Evolutionary conservation across 257 asterid genomes (phyloP).

Genomic region (Scutellaria barbata): DNA sequence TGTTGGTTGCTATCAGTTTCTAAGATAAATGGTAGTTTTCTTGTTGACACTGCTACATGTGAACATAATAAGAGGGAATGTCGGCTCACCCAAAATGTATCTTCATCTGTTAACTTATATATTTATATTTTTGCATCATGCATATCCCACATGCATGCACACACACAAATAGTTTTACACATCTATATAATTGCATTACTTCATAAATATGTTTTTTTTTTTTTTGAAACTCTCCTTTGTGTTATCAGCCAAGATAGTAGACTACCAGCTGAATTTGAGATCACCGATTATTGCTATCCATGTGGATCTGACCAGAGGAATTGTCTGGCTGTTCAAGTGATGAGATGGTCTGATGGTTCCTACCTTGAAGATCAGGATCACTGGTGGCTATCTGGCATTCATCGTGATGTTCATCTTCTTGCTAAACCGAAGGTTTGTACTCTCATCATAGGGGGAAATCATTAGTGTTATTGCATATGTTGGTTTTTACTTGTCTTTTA

Average conservation of each 20-base stretch:
- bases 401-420: constrained; percentile 89
- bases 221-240: constrained; percentile 22
- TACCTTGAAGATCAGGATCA: constrained; percentile 99
- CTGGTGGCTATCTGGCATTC: constrained; percentile 99
- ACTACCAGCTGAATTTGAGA: constrained; percentile 97
- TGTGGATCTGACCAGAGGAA: constrained; percentile 74
- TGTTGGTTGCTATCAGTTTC: constrained; percentile 5
- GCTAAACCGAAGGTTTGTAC: constrained; percentile 88
- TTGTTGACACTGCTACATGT: constrained; percentile 9
- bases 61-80: constrained; percentile 19
- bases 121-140: constrained; percentile 7
- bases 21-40: constrained; percentile 17
- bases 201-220: not conserved
- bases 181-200: constrained; percentile 11
- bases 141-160: not conserved
- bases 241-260: constrained; percentile 92
- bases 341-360: constrained; percentile 98
- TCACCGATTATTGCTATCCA: constrained; percentile 83
- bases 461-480: not conserved
- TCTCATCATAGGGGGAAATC: constrained; percentile 7
- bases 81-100: not conserved
- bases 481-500: not conserved
- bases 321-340: constrained; percentile 90
- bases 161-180: not conserved
- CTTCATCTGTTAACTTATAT: constrained; percentile 4